phyloP scores from a whole-genome alignment of 1,284 basidiomycete species.

The Marasmius sp. region DNA sequence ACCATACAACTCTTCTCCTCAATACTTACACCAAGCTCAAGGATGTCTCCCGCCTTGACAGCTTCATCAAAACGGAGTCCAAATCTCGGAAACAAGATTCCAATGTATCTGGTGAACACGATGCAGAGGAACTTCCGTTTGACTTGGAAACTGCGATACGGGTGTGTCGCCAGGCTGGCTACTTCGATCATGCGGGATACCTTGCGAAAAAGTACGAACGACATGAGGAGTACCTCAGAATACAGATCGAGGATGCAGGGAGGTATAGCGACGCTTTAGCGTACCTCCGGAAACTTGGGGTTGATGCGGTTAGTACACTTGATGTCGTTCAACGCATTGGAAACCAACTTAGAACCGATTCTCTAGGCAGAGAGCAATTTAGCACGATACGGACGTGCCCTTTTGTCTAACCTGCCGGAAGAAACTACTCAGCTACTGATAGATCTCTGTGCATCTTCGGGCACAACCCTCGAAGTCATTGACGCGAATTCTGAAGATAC shows the following conservation, averaged over 20 bases:
- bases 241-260: slow-evolving; percentile 91
- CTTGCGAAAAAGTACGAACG: slow-evolving; percentile 89
- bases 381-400: slow-evolving; percentile 79
- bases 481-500: slow-evolving; percentile 29
- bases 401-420: slow-evolving; percentile 81
- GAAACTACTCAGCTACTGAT: slow-evolving; percentile 91
- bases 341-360: not conserved
- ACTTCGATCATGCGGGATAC: slow-evolving; percentile 93
- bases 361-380: slow-evolving; percentile 78
- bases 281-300: slow-evolving; percentile 79
- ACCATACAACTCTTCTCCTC: slow-evolving; percentile 93
- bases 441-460: slow-evolving; percentile 83
- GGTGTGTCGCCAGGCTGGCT: slow-evolving; percentile 95
- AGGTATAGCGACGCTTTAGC: slow-evolving; percentile 81
- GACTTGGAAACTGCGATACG: slow-evolving; percentile 96
- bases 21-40: slow-evolving; percentile 98
- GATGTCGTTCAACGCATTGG: not conserved
- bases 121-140: slow-evolving; percentile 80
- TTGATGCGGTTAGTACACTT: slow-evolving; percentile 65
- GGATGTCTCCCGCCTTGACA: slow-evolving; percentile 85
- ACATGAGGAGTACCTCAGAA: slow-evolving; percentile 92
- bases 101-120: slow-evolving; percentile 33
- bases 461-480: slow-evolving; percentile 38
- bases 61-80: slow-evolving; percentile 89
- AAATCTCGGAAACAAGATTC: slow-evolving; percentile 24